Evolutionary conservation across 805 yeast genomes (phyloP), one percentile per base, ranked within the genome.

Genomic region (Vanderwaltozyma tropicalis): DNA sequence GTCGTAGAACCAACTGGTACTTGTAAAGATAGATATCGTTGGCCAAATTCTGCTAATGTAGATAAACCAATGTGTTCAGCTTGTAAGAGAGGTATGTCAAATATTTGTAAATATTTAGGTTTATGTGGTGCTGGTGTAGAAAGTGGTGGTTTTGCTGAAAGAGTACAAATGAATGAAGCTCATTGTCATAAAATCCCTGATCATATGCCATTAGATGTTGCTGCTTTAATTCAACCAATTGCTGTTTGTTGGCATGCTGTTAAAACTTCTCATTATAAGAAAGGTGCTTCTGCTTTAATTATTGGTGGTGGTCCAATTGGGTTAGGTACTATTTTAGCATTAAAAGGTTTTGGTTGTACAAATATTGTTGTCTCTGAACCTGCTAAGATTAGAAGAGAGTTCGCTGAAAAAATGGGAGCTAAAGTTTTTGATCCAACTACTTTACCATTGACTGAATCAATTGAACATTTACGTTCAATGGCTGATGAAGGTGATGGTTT

Each of bases 291-390:
- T 12, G 75, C 70, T 3, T 53, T 76, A 34, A 71, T 76, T 18
- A 48, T 76, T 4, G 82, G 82, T 28, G 74, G 74, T 28, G 82
- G 82, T 11, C 79, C 81, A 22, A 75, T 76, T 49, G 81, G 82
- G 2, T 55, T 77, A 22, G 73, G 80, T 26, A 68, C 78, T 1
- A 63, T 77, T 17, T 57, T 76, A 35, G 79, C 76, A n/a, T 59
- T 74, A 35, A 69, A 73, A n/a, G 66, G 74, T 35, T 67, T 68
- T 43, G 79, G 74, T 5, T 63, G 66, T 41, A 61, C 61, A 18
- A 71, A 50, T n/a, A 68, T 74, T 35, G 70, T 74, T 12, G 72
- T 70, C 15, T 63, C 71, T 24, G 80, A 74, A 50, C 76, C 76
- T 10, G 69, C 78, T 0, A 50, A 57, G 40, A 59, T 63, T n/a